Evolutionary conservation across 192 early-diverging fungal genomes (phyloP), one percentile per base, ranked within the genome.

Genomic region (Backusella morwellensis): DNA sequence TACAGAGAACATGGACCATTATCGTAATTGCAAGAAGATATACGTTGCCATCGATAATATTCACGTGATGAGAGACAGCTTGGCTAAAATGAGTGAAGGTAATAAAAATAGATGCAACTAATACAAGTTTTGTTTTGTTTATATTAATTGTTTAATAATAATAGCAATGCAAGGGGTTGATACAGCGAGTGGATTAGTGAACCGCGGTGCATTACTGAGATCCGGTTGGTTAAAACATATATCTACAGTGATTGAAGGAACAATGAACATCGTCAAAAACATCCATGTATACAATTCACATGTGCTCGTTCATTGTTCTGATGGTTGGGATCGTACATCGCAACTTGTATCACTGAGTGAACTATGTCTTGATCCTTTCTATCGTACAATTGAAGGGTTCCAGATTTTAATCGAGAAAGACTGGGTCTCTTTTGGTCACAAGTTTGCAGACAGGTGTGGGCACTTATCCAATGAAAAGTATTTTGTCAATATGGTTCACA

Each of bases 301-400:
- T 73, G 96, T 95, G 4, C 83, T 99, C 29, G 95, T 99, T 5
- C 98, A 99, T 83, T 99, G 98, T 88, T 97, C 96, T 56, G 98
- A 99, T 79, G 98, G 98, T 14, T 99, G 98, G 98, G 98, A 99
- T 84, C 90, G 98, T 26, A 99, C 98, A 0, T 93, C 96, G 21
- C 98, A 99, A 83, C 82, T 99, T 66, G 93, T 91, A 17, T 94
- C 96, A 7, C 86, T 97, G 23, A 89, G 97, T 56, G 91, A 95
- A 81, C 76, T 99, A 26, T 98, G 96, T 73, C 82, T 99, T 70
- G 98, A 99, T 63, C 97, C 98, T 5, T 98, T 91, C 81, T 99
- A 97, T 82, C 94, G 98, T 72, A 97, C 98, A 5, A 89, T 95
- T n/a, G 84, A 86, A 63, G 98, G 98, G 6, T 96, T 99, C 80